phyloP scores from a whole-genome alignment of 805 yeast genomes.

The Metschnikowia lochheadii region DNA sequence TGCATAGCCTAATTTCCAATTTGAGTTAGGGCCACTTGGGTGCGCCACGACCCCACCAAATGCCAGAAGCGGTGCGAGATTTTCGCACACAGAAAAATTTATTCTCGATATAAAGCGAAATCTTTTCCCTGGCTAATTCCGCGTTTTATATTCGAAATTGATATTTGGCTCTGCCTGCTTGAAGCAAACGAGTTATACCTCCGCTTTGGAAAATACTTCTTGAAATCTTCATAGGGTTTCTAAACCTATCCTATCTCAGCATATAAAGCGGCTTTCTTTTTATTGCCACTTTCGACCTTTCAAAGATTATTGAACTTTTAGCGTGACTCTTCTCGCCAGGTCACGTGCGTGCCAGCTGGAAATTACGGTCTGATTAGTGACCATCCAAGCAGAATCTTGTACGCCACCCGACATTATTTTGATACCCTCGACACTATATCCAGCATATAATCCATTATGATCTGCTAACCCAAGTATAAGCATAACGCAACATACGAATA shows the following conservation, averaged over 20 bases:
- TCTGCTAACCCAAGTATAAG: neutral
- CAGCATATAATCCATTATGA: neutral
- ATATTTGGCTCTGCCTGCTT: neutral
- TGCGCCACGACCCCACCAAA: slow-evolving; percentile 1
- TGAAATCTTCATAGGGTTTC: neutral
- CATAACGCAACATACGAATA: neutral
- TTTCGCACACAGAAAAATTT: slow-evolving; percentile 3
- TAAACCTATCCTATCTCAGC: neutral
- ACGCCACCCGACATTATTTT: neutral
- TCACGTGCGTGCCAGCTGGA: slow-evolving; percentile 4
- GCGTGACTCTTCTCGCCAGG: neutral
- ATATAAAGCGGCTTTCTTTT: neutral
- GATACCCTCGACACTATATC: neutral
- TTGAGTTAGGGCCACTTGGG: neutral
- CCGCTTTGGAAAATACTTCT: neutral
- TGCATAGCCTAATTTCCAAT: neutral
- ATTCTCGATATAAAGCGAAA: slow-evolving; percentile 5
- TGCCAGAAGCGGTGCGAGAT: neutral
- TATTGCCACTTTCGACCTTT: neutral
- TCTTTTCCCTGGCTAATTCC: neutral
- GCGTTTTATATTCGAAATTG: neutral
- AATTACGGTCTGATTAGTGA: slow-evolving; percentile 1
- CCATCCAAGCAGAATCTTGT: neutral
- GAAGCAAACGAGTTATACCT: neutral
- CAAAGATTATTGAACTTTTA: neutral